Base-by-base conservation (phyloP, 306 rosid species). In the Alnus rubra region DNA sequence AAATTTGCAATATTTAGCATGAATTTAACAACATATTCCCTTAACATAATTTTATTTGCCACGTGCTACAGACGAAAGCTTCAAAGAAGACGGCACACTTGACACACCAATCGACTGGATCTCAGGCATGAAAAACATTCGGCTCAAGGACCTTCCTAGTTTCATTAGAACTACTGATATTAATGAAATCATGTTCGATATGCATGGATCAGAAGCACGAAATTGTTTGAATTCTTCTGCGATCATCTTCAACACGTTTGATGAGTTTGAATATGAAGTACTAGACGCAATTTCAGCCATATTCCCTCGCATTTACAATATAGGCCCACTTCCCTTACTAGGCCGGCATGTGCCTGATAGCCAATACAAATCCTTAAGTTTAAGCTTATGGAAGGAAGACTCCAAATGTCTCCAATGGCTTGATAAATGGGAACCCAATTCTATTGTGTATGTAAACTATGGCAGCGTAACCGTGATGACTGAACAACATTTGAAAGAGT, bases 61-160 rank as follows among this genome's bases (percentile, higher is more conserved):
- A 30, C 14, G 4, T 63, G 31, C 12, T 79, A 54, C 71, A 86
- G 88, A 86, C 48, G 70, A 75, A 11, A 84, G 75, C 16, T 86
- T 78, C 50, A 72, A 75, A 45, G 55, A 74, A 0, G 81, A 85
- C 60, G 79, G 81, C 23, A 70, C 77, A 1, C 83, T 88, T 3
- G 76, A 85, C 5, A 33, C 30, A 10, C 70, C 82, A 7, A 76
- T 85, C 45, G 73, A 85, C 14, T 85, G 89, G 86, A 78, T 83
- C 58, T 79, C 84, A 0, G 86, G 89, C 9, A 60, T 88, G 84
- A 70, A 78, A 65, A 73, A 82, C 23, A 30, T 86, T 4, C 54
- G 87, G 58, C 87, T 88, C 0, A 85, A 60, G 68, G 90, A 86
- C 78, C 62, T 86, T n/a, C 88, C 87, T 7, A 88, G 80, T 73